Conservation (phyloP, 2,329 filamentous ascomycete genomes). For the Fusarium pilosicola region DNA sequence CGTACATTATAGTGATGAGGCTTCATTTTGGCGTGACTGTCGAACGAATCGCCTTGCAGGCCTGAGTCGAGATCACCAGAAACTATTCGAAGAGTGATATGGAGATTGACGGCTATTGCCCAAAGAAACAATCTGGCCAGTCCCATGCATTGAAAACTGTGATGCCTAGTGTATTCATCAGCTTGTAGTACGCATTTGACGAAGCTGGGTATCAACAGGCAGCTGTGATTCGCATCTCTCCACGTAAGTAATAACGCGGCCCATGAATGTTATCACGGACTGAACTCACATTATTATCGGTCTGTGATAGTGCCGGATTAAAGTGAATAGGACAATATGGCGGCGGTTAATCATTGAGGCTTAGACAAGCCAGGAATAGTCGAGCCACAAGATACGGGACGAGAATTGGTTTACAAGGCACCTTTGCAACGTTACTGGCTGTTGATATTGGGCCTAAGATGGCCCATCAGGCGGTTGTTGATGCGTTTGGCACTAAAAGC, state of each 20-base stretch:
- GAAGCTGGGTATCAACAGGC: slow-evolving; percentile 12
- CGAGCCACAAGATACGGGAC: slow-evolving; percentile 26
- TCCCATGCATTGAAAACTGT: background rate
- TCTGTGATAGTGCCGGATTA: background rate
- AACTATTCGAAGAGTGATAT: background rate
- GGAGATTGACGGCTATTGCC: background rate
- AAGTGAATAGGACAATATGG: slow-evolving; percentile 1
- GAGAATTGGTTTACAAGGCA: slow-evolving; percentile 18
- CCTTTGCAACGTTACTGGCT: slow-evolving; percentile 39
- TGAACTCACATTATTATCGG: background rate
- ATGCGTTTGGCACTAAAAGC: slow-evolving; percentile 32
- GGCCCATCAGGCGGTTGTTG: slow-evolving; percentile 37
- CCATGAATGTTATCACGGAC: slow-evolving; percentile 1
- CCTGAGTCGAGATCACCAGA: background rate
- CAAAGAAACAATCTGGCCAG: background rate
- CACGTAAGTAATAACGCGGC: slow-evolving; percentile 14
- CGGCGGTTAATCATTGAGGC: slow-evolving; percentile 33
- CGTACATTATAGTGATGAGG: slow-evolving; percentile 8
- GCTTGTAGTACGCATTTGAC: background rate
- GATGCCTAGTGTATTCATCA: slow-evolving; percentile 28
- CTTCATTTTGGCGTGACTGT: slow-evolving; percentile 9
- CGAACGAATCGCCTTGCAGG: slow-evolving; percentile 3
- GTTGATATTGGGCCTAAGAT: slow-evolving; percentile 26
- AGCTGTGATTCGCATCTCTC: slow-evolving; percentile 9
- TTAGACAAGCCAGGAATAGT: slow-evolving; percentile 38